Base-by-base conservation (phyloP, 106 monocot species). In the Amphibolis antarctica region DNA sequence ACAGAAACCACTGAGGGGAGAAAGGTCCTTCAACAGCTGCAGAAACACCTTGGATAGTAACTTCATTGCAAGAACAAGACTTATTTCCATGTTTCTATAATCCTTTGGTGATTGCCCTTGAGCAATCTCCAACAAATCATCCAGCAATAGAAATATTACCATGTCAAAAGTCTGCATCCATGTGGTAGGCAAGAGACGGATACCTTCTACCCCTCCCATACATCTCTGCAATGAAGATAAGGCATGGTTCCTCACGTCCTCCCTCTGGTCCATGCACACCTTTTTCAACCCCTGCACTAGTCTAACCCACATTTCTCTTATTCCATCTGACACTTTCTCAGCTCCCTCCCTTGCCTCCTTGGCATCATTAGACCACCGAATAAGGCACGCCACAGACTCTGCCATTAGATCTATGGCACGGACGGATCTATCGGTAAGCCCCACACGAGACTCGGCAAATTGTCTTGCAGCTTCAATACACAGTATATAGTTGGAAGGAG, bases 221-320 rank as follows among this genome's bases (percentile, higher is more conserved):
- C 71, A 71, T 63, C 71, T 71, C 62, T 71, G 63, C 14, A 71
- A 62, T 25, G 53, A 29, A 7, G 63, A 53, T 53, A 71, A 11
- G 0, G 64, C 72, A 25, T 72, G 65, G 46, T 72, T 65, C 28
- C 65, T 55, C 18, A 72, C 64, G 5, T 58, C 55, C 56, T 72
- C 72, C 30, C 72, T 64, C 55, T 64, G 64, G 42, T 72, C 72
- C 44, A 72, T 55, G 55, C 72, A 53, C 9, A 72, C 53, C 29
- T 57, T 72, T 44, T 46, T 72, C 72, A 72, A 52, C 27, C 64
- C 72, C n/a, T 65, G 64, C 10, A 72, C 28, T n/a, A 72, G 64
- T 22, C 57, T 64, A 53, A 65, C 3, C 72, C 72, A 72, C 64
- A 57, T 65, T 24, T 71, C 62, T 44, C 53, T 20, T 30, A 71